Conservation (phyloP, 1,284 basidiomycete genomes). For the Lentinula novae-zelandiae region DNA sequence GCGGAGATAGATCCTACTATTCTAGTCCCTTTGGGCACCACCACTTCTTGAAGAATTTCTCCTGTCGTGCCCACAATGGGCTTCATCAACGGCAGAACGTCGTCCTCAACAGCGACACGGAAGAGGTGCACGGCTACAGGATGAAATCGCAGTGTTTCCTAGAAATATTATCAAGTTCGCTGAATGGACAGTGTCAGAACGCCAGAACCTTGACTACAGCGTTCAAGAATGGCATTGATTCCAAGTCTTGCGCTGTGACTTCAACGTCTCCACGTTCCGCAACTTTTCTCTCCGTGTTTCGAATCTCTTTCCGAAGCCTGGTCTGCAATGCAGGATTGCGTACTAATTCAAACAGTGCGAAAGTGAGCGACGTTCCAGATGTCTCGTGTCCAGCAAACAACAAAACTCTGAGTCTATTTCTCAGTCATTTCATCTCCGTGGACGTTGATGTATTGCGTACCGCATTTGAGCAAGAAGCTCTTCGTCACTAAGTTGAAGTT, state of each 20-base stretch:
- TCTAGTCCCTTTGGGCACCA: conserved; percentile 33
- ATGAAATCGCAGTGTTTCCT: conserved; percentile 38
- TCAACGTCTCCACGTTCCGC: conserved; percentile 9
- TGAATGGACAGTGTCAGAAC: too few relatives aligned
- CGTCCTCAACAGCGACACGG: conserved; percentile 30
- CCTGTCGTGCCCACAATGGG: conserved; percentile 31
- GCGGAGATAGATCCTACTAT: conserved; percentile 26
- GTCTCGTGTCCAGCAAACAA: conserved; percentile 41
- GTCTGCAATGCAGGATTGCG: conserved; percentile 16
- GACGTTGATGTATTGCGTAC: conserved; percentile 21
- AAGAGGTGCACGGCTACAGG: conserved; percentile 28
- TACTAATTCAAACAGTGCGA: conserved; percentile 32
- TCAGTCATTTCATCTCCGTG: background rate
- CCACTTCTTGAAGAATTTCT: conserved; percentile 29
- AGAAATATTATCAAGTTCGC: background rate
- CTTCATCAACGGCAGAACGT: conserved; percentile 34
- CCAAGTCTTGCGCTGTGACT: conserved; percentile 18
- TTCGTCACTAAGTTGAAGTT: conserved; percentile 40
- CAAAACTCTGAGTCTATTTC: conserved; percentile 23
- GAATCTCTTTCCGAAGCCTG: conserved; percentile 19
- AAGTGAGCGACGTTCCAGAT: conserved; percentile 16
- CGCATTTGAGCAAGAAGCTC: conserved; percentile 56
- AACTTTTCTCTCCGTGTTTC: background rate
- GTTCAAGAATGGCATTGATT: conserved; percentile 8
- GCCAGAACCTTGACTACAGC: too few relatives aligned